These are phyloP conservation scores for Begonia fuchsioides DNA, from an alignment of 306 rosid genomes.

Conservation along the genomic window DNA sequence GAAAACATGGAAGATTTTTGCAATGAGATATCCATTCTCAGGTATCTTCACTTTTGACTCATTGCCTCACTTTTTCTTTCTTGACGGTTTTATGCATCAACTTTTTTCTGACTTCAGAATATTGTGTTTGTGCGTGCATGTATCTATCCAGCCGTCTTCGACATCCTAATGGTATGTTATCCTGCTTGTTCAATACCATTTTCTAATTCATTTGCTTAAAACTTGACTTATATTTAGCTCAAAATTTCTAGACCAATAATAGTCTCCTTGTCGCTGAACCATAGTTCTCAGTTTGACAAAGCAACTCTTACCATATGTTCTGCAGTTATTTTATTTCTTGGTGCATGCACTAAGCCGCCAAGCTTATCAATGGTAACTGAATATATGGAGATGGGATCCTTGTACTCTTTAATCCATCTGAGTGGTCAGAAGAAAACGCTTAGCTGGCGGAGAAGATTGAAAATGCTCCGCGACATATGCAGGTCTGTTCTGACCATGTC, in stretches of 20 bases:
- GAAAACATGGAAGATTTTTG: constrained; percentile 99
- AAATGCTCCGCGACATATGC: constrained; percentile 93
- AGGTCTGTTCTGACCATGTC: constrained; percentile 28
- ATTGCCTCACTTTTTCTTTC: constrained; percentile 1
- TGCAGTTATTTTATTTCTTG: constrained; percentile 97
- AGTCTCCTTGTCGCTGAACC: too few relatives aligned
- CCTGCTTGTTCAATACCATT: constrained; percentile 3
- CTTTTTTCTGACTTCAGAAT: constrained; percentile 24
- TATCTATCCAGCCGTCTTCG: constrained; percentile 72
- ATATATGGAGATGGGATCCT: constrained; percentile 95
- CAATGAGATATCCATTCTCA: constrained; percentile 90
- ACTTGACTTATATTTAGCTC: too few relatives aligned
- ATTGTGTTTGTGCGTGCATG: constrained; percentile 10
- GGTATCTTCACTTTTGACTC: constrained; percentile 24
- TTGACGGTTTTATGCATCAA: constrained; percentile 10
- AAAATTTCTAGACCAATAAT: too few relatives aligned
- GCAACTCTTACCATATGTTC: constrained; percentile 14
- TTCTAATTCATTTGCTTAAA: constrained; percentile 5
- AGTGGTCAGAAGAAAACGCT: constrained; percentile 90
- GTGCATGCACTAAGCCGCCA: constrained; percentile 97
- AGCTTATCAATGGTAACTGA: constrained; percentile 93
- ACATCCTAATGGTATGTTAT: constrained; percentile 81
- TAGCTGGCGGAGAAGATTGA: constrained; percentile 76
- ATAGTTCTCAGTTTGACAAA: constrained; percentile 7
- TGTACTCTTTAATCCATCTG: constrained; percentile 78